Evolutionary conservation across 2,329 filamentous ascomycete species (phyloP), one percentile per base, ranked within the genome.

Genomic region (Ophiocordyceps camponoti-rufipedis): DNA sequence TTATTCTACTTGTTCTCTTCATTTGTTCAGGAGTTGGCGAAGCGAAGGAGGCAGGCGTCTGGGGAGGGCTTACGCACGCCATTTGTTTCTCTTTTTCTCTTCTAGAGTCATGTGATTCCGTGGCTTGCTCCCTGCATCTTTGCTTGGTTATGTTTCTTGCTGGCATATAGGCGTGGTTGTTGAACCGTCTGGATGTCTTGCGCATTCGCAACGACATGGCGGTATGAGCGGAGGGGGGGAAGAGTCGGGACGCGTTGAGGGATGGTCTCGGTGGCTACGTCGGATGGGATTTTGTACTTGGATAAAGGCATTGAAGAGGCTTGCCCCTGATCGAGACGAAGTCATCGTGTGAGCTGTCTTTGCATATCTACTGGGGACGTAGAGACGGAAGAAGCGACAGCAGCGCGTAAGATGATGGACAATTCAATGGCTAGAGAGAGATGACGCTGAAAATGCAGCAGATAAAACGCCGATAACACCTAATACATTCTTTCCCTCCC

Each of bases 41-140:
- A 35, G 47, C 44, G 45, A 47, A 44, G 7, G 23, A 41, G 47
- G 47, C 42, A 35, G 47, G 47, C 42, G 47, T 46, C 38, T 39
- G 44, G 7, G 1, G 14, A 7, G 14, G 35, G 14, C 14, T 16
- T 31, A 16, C 14, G 7, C 14, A 16, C 16, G 35, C n/a, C 35
- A 4, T n/a, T 18, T 16, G 14, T 16, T 16, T 38, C 5, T 6
- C 14, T 16, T 31, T 31, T 31, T 31, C 12, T 29, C 28, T 10
- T 31, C 3, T 23, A 23, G 23, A 23, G 23, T 23, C 23, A 23
- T 23, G 23, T 23, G 23, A 23, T 23, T 5, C 23, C 29, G 29
- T 31, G 29, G 8, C 29, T 31, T 31, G 29, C 12, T 31, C 8
- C 8, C 29, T 31, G 29, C 29, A 31, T 31, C 29, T 12, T 31